Conservation (phyloP, 176 grass and related monocot species). For the Saccharum spontaneum region DNA sequence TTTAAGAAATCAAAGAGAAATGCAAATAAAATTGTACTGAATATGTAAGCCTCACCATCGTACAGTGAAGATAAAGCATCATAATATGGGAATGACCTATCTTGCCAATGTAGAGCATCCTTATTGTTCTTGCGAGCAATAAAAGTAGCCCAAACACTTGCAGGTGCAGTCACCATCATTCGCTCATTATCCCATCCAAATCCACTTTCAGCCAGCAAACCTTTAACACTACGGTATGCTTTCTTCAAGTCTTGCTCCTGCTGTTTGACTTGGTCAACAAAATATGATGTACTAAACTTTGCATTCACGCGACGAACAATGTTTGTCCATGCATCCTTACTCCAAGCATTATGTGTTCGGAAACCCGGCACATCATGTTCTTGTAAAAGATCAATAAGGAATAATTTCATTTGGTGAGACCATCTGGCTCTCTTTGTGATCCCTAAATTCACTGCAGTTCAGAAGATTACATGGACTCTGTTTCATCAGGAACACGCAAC, state of each 20-base stretch:
- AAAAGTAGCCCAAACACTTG: not conserved
- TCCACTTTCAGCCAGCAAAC: slow-evolving; percentile 3
- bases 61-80: not conserved
- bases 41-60: too few relatives aligned
- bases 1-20: too few relatives aligned
- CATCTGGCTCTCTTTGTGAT: not conserved
- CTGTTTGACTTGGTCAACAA: not conserved
- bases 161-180: slow-evolving; percentile 9
- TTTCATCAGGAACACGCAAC: not conserved
- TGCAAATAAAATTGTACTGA: too few relatives aligned
- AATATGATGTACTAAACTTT: not conserved
- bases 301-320: not conserved
- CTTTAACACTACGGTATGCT: not conserved
- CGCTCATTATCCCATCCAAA: slow-evolving; percentile 6
- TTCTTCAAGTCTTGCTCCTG: not conserved
- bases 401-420: not conserved
- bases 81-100: not conserved
- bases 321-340: slow-evolving; percentile 10
- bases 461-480: not conserved
- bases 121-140: not conserved
- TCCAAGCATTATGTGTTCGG: slow-evolving; percentile 6
- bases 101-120: not conserved
- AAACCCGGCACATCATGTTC: not conserved
- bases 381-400: not conserved
- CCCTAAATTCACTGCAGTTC: not conserved